phyloP scores from a whole-genome alignment of 2,329 filamentous ascomycete genomes.

The Graphilbum ipis-grandicollis region DNA sequence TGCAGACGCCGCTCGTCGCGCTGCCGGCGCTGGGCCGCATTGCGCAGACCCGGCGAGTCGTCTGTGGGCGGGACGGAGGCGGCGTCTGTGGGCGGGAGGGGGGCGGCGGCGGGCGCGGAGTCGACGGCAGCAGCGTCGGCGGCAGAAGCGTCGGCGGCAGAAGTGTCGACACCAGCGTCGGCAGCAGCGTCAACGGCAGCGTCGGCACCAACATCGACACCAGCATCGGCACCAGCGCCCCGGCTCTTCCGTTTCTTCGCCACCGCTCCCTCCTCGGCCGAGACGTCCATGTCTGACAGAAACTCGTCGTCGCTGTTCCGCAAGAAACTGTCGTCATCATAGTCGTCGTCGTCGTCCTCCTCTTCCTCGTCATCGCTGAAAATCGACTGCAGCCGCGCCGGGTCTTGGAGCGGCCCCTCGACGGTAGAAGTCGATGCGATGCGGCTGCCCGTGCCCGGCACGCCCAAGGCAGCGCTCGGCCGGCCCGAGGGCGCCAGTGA shows the following conservation, averaged over 20 bases:
- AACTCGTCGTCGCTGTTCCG: constrained; percentile 13
- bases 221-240: too few relatives aligned
- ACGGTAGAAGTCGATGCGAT: constrained; percentile 25
- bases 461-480: too few relatives aligned
- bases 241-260: too few relatives aligned
- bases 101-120: neutral
- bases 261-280: constrained; percentile 11
- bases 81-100: neutral
- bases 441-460: constrained; percentile 16
- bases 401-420: constrained; percentile 21
- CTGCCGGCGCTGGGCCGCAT: constrained; percentile 34
- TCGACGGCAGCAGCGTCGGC: neutral
- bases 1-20: constrained; percentile 71
- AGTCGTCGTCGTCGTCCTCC: constrained; percentile 19
- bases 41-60: constrained; percentile 17
- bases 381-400: constrained; percentile 29
- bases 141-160: neutral
- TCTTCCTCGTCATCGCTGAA: constrained; percentile 30
- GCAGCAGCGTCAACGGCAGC: neutral
- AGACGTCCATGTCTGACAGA: constrained; percentile 13
- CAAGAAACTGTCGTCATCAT: too few relatives aligned
- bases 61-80: neutral
- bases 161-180: too few relatives aligned
- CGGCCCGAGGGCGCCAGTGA: constrained; percentile 35
- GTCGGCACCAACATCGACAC: neutral